These are phyloP conservation scores for Yamadazyma songkhlaensis DNA, from an alignment of 1,139 yeast species.

Conservation along the genomic window DNA sequence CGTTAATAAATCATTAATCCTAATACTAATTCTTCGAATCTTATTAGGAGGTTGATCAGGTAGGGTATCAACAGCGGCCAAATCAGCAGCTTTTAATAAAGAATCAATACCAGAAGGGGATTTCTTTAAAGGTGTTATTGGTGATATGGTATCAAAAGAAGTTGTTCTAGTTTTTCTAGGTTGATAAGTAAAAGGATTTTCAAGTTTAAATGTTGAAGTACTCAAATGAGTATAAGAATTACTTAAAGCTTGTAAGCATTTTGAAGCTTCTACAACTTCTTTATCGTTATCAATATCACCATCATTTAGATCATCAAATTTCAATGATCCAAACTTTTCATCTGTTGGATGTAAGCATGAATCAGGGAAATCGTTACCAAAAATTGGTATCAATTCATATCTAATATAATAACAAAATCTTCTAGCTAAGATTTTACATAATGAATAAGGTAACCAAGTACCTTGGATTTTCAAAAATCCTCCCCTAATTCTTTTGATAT, in stretches of 20 bases:
- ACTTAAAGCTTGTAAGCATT: slow-evolving; percentile 33
- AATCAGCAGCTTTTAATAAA: slow-evolving; percentile 27
- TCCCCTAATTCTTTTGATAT: slow-evolving; percentile 78
- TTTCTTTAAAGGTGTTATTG: neutral
- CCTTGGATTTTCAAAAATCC: slow-evolving; percentile 94
- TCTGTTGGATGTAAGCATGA: slow-evolving; percentile 67
- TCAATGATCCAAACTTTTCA: slow-evolving; percentile 66
- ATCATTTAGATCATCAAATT: slow-evolving; percentile 26
- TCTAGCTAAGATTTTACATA: slow-evolving; percentile 67
- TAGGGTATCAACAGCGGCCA: slow-evolving; percentile 11
- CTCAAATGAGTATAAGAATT: slow-evolving; percentile 2
- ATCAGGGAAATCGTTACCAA: slow-evolving; percentile 71
- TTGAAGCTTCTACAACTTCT: slow-evolving; percentile 40
- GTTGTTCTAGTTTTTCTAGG: neutral
- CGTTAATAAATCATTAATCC: slow-evolving; percentile 27
- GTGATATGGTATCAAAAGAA: neutral
- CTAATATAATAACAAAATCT: slow-evolving; percentile 79
- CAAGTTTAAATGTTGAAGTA: neutral
- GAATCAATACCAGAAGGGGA: slow-evolving; percentile 22
- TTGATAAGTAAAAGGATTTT: neutral
- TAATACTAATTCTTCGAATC: slow-evolving; percentile 24
- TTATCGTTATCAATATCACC: slow-evolving; percentile 19
- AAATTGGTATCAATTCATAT: slow-evolving; percentile 72
- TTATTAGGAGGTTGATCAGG: slow-evolving; percentile 11
- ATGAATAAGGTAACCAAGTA: slow-evolving; percentile 81